These are phyloP conservation scores for Leucosporidium scottii DNA, from an alignment of 768 basidiomycete species.

Conservation along the genomic window DNA sequence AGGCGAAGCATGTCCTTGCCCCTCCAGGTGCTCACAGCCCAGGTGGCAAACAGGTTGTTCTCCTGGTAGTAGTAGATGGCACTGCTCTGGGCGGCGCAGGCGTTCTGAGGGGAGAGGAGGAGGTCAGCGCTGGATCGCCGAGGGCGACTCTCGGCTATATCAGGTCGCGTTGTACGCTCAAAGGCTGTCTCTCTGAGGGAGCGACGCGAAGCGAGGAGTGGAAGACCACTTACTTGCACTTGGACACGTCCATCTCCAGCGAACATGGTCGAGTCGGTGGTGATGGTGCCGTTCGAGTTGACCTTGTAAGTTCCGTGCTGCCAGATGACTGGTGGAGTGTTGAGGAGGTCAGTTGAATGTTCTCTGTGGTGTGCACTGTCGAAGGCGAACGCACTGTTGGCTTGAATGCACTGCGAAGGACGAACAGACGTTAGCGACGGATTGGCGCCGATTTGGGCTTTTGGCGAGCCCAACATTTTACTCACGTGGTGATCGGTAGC, in stretches of 20 bases:
- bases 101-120: constrained; percentile 57
- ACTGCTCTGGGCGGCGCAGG: constrained; percentile 76
- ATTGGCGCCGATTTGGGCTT: too few species aligned
- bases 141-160: neutral
- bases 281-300: constrained; percentile 68
- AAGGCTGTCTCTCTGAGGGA: too few species aligned
- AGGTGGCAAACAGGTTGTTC: constrained; percentile 58
- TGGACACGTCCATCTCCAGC: constrained; percentile 79
- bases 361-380: too few species aligned
- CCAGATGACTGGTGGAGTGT: constrained; percentile 68
- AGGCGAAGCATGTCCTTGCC: constrained; percentile 59
- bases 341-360: too few species aligned
- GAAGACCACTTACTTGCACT: constrained; percentile 14
- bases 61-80: constrained; percentile 73
- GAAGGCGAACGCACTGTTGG: constrained; percentile 52
- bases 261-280: constrained; percentile 54
- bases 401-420: constrained; percentile 61
- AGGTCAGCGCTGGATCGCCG: neutral
- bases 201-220: neutral
- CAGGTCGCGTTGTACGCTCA: too few species aligned
- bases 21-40: constrained; percentile 56
- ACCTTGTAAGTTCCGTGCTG: constrained; percentile 69
- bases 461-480: neutral
- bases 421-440: neutral
- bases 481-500: constrained; percentile 12